These are phyloP conservation scores for Golubevia pallescens DNA, from an alignment of 1,284 basidiomycete genomes.

Conservation along the genomic window DNA sequence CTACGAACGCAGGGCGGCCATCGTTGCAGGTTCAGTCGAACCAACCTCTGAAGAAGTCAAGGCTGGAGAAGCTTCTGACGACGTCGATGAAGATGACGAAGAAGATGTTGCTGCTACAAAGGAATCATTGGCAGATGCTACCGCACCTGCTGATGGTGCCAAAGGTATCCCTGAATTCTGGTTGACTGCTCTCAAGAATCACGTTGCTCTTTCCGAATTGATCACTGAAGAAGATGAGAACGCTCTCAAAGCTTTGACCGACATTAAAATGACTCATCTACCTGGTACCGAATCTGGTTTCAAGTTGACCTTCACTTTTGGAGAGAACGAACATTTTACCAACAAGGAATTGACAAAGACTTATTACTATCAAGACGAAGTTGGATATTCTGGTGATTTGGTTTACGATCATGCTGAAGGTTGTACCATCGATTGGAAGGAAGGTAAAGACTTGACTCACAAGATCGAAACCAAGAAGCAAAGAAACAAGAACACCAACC, in stretches of 20 bases:
- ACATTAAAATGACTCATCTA: constrained; percentile 76
- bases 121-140: constrained; percentile 46
- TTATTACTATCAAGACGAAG: constrained; percentile 92
- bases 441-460: constrained; percentile 96
- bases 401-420: constrained; percentile 92
- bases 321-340: constrained; percentile 82
- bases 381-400: constrained; percentile 92
- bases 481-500: constrained; percentile 77
- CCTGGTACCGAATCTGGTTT: constrained; percentile 80
- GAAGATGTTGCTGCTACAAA: constrained; percentile 46
- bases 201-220: constrained; percentile 81
- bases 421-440: constrained; percentile 92
- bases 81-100: constrained; percentile 34
- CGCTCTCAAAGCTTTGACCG: constrained; percentile 72
- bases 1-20: constrained; percentile 55
- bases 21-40: constrained; percentile 54
- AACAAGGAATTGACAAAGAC: constrained; percentile 87
- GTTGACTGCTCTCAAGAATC: constrained; percentile 94
- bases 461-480: constrained; percentile 99
- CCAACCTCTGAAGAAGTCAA: constrained; percentile 59
- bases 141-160: constrained; percentile 43
- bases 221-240: constrained; percentile 91
- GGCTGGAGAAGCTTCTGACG: constrained; percentile 54
- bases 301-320: constrained; percentile 85
- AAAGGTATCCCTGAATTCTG: constrained; percentile 93